Percentiles rank a stretch among this genome's conserved stretches.
phyloP scores from a whole-genome alignment of 768 basidiomycete species.

The Russula griseocarnosa region DNA sequence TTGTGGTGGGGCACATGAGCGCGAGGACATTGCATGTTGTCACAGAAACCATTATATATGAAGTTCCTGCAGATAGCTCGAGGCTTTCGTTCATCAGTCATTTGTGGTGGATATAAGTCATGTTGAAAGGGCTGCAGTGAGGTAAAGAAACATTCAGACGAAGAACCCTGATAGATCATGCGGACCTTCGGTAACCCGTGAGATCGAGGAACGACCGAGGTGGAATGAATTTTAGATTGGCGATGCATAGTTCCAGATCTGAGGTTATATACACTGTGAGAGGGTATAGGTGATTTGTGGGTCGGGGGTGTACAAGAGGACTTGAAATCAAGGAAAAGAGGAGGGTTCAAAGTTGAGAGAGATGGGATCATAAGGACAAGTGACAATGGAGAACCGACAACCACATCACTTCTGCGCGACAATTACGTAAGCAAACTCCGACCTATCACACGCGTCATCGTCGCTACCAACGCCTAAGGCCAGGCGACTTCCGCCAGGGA shows the following conservation, averaged over 20 bases:
- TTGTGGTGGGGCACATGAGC: neutral
- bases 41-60: conserved; percentile 5
- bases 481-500: conserved; percentile 1
- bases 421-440: neutral
- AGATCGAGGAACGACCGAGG: neutral
- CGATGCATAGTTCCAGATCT: neutral
- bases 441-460: too few species aligned
- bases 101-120: neutral
- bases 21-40: neutral
- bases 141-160: neutral
- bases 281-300: neutral
- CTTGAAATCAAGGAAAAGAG: neutral
- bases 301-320: neutral
- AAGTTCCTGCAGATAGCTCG: conserved; percentile 10
- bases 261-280: neutral
- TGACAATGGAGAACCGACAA: neutral
- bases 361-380: neutral
- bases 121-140: neutral
- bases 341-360: neutral
- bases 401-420: neutral
- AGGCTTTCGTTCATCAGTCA: neutral
- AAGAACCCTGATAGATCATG: neutral
- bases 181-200: neutral
- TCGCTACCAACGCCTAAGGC: too few species aligned
- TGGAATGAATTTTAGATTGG: neutral